Evolutionary conservation across 176 grass and related monocot genomes (phyloP), one percentile per base, ranked within the genome.

Genomic region (Olyra latifolia): DNA sequence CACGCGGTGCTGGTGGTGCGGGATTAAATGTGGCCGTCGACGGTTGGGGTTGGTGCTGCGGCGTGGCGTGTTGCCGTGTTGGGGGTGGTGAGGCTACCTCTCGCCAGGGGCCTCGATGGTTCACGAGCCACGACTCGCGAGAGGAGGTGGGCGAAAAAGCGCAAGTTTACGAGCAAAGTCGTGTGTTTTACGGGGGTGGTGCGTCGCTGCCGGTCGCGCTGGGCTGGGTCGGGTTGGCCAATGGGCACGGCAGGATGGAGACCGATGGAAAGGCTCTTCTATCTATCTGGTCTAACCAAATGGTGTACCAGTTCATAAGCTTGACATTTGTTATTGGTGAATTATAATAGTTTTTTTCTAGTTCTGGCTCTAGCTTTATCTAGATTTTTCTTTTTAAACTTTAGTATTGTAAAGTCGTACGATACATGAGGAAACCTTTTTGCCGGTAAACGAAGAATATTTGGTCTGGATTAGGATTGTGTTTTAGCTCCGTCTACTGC

Each of bases 21-120:
- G 54, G 82, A 83, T 89, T 80, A 84, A 69, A 75, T 80, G 81
- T 66, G 70, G 68, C 69, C 87, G 69, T 29, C 81, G 81, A 83
- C 73, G 80, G 85, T 87, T 82, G 65, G 79, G 38, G 75, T 57
- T 75, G 60, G 80, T 71, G 75, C 44, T 55, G 80, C 61, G 80
- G 58, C 67, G 85, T 45, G 72, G 53, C 81, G 80, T 27, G 85
- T 54, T 57, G 52, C 8, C 39, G 24, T 10, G 69, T 1, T 28
- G 57, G 39, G 10, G 54, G 10, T 47, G 57, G 68, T 29, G 78
- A 64, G 58, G 69, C 24, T 73, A 73, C 68, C 67, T 38, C 47
- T 23, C 6, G 2, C 71, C 41, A 8, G 41, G 24, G 35, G 58
- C 15, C 40, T 47, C 32, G 32, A 35, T 35, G 32, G 32, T 4